phyloP scores from a whole-genome alignment of 768 basidiomycete genomes.

The Boletus huronensis region DNA sequence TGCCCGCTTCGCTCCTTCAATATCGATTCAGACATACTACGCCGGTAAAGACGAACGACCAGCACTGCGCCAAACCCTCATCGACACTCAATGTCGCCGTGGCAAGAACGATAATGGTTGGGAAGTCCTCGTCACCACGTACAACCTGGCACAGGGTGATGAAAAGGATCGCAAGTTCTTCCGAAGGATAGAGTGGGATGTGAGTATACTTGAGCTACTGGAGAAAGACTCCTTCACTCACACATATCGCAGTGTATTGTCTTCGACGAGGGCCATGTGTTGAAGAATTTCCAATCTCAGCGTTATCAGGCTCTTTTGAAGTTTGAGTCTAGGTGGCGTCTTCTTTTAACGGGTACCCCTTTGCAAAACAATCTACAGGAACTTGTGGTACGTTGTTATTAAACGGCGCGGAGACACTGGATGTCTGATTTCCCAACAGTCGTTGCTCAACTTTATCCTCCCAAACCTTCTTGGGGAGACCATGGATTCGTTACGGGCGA shows the following conservation, averaged over 20 bases:
- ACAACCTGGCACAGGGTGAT: conserved; percentile 89
- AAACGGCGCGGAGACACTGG: not conserved
- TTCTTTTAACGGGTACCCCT: conserved; percentile 93
- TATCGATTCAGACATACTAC: conserved; percentile 89
- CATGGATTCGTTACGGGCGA: conserved; percentile 78
- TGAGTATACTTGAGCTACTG: conserved; percentile 39
- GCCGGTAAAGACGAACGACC: conserved; percentile 86
- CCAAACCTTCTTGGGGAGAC: conserved; percentile 82
- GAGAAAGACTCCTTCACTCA: not conserved
- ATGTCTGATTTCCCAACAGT: conserved; percentile 45
- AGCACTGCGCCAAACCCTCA: conserved; percentile 65
- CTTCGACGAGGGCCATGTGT: conserved; percentile 94
- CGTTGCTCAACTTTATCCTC: conserved; percentile 96
- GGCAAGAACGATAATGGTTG: conserved; percentile 59
- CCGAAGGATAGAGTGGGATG: conserved; percentile 87
- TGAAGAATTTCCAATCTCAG: conserved; percentile 98
- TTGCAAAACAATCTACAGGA: conserved; percentile 91
- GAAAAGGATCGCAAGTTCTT: conserved; percentile 90
- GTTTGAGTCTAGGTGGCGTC: conserved; percentile 83
- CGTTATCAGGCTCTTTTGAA: conserved; percentile 87
- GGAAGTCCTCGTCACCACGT: conserved; percentile 95
- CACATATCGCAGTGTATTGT: conserved; percentile 66
- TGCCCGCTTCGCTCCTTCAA: conserved; percentile 79
- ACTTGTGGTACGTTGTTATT: conserved; percentile 59
- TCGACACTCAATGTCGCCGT: conserved; percentile 51